Base-by-base conservation (phyloP, 257 asterid species). In the Phtheirospermum japonicum region DNA sequence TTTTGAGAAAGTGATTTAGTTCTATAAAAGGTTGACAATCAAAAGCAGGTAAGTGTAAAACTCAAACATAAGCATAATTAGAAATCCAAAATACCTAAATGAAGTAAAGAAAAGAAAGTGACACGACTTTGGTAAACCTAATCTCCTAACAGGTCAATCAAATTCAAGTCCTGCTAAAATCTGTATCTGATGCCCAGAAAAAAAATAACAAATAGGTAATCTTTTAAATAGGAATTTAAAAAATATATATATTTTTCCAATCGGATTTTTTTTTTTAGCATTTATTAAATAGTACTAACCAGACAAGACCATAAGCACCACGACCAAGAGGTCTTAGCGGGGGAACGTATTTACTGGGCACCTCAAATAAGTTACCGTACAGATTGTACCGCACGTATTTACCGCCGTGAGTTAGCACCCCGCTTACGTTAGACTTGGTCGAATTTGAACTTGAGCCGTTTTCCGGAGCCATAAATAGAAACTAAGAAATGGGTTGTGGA, bases 271-370 rank as follows among this genome's bases (percentile, higher is more conserved):
- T 23, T 1, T 1, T 23, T 23, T 23, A 3, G 28, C 28, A 23
- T 23, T 23, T 23, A 23, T 23, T 23, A 23, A 23, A 23, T 23
- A 1, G 28, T 9, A 69, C 68, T 52, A 71, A 89, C 97, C 97
- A 86, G 66, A 89, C 95, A 70, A 89, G 86, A 75, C 97, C 97
- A 51, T 81, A 89, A 65, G 97, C 94, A 34, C 97, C 97, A 14
- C 97, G 94, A 9, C 97, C 97, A 62, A 89, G 79, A 16, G 97
- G 97, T 23, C 90, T 84, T 60, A 89, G 80, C 4, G 97, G 97
- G 18, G 97, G 95, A 13, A 86, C 78, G 36, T 89, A 89, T 67
- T 84, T 89, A 57, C 63, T 59, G 63, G 91, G 61, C 19, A 89
- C 85, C 70, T 86, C 94, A 60, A 89, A 89, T 18, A 81, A 75